Percentiles rank a stretch among this genome's conserved stretches.
These are phyloP conservation scores for Eruca vesicaria DNA, from an alignment of 441 rosid genomes.

Conservation along the genomic window DNA sequence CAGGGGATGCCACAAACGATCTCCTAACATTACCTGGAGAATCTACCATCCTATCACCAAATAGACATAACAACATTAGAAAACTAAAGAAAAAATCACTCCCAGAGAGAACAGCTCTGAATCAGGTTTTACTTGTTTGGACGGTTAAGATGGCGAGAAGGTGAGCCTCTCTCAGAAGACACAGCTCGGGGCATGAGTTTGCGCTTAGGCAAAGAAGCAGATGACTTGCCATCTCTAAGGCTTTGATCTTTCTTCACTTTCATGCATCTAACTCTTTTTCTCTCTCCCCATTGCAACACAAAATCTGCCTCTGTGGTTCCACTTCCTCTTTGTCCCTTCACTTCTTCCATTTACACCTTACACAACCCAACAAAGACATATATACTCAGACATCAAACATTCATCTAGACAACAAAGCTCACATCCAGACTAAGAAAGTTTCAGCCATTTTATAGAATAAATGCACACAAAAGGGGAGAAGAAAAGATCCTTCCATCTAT, in stretches of 20 bases:
- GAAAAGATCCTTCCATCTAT: no score
- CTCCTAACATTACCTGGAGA: slow-evolving; percentile 45
- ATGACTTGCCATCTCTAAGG: slow-evolving; percentile 41
- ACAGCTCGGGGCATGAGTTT: slow-evolving; percentile 47
- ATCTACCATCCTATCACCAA: slow-evolving; percentile 46
- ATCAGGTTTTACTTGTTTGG: slow-evolving; percentile 45
- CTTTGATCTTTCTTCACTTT: slow-evolving; percentile 64
- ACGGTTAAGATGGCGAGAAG: slow-evolving; percentile 46
- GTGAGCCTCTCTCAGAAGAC: slow-evolving; percentile 50
- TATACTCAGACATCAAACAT: not conserved
- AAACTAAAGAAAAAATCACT: slow-evolving; percentile 1
- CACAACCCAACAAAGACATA: not conserved
- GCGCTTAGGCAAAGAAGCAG: slow-evolving; percentile 52
- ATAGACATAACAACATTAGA: slow-evolving; percentile 10
- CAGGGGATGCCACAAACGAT: slow-evolving; percentile 52
- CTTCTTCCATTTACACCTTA: slow-evolving; percentile 54
- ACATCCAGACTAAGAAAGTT: not conserved
- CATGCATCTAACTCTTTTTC: slow-evolving; percentile 80
- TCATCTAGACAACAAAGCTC: not conserved
- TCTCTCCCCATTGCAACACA: slow-evolving; percentile 85
- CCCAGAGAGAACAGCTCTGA: not conserved
- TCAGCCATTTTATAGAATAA: not conserved
- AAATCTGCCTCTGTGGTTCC: slow-evolving; percentile 68
- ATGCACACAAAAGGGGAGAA: no score
- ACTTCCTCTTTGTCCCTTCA: slow-evolving; percentile 44